These are phyloP conservation scores for Rosa persica DNA, from an alignment of 306 rosid species.

Conservation along the genomic window DNA sequence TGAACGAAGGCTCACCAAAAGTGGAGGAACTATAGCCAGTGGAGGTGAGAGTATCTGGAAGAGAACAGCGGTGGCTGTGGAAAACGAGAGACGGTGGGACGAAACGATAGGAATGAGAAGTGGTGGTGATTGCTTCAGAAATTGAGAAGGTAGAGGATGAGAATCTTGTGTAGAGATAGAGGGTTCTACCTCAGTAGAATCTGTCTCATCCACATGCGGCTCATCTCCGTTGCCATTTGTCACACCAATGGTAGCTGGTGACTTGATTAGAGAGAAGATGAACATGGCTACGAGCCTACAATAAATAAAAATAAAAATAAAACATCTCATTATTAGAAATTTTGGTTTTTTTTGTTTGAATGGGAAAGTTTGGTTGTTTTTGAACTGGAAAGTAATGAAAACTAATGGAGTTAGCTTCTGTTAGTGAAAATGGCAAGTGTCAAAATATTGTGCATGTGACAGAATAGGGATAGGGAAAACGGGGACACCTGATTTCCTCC, in stretches of 20 bases:
- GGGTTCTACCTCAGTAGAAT: constrained; percentile 31
- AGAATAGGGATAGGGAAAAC: too few species aligned
- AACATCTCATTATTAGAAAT: too few species aligned
- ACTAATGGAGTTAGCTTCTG: too few species aligned
- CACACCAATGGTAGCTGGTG: not conserved
- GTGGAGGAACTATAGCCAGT: constrained; percentile 23
- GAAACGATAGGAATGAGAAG: constrained; percentile 26
- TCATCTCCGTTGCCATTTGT: constrained; percentile 27
- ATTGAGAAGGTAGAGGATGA: constrained; percentile 34
- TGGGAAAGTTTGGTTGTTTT: too few species aligned
- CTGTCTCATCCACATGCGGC: constrained; percentile 50
- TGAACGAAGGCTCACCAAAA: constrained; percentile 32
- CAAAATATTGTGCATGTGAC: too few species aligned
- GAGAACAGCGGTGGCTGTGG: constrained; percentile 33
- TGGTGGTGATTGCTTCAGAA: constrained; percentile 23
- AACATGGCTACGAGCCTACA: too few species aligned
- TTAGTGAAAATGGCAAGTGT: too few species aligned
- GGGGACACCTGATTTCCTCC: too few species aligned
- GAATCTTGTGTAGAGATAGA: constrained; percentile 15
- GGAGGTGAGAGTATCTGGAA: constrained; percentile 23
- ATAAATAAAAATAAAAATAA: too few species aligned
- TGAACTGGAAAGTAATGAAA: too few species aligned
- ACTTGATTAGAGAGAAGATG: too few species aligned
- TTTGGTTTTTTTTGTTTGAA: too few species aligned
- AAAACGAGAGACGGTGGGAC: constrained; percentile 40